Evolutionary conservation across 148 eudicot genomes (phyloP), one percentile per base, ranked within the genome.

Genomic region (Persicaria maculosa): DNA sequence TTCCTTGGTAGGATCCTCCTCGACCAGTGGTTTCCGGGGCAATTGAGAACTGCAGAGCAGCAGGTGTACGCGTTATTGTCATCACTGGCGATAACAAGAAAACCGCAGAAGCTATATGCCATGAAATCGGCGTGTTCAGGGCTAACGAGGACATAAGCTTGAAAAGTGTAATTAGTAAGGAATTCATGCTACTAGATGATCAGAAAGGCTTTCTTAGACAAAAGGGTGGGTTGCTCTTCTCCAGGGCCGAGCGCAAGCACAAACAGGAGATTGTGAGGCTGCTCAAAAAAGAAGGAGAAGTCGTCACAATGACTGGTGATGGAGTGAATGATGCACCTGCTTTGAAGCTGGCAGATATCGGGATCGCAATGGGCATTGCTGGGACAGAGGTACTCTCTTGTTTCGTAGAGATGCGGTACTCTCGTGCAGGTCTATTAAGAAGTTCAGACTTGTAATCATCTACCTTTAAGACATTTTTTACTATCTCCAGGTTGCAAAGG

Each of bases 321-420:
- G 98, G 98, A 14, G 98, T 93, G 50, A 93, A 93, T 80, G 98
- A 93, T 83, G 97, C 98, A 71, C 97, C 98, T 67, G 97, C 98
- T 17, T 73, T 93, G 12, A 93, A 93, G 80, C 91, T 91, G 44
- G 97, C 97, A 22, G 97, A 91, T 78, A 93, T 93, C 68, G 98
- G 98, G 12, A 93, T 93, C 72, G 93, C 98, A 72, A 93, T 93
- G 97, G 97, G 97, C 17, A 89, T 93, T 47, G 59, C 97, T 72
- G 98, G 98, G 47, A 91, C 98, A 50, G 98, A 93, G 96, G 98
- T 93, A 83, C 4, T 7, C 8, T 16, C 40, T 31, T 31, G 40
- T 31, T 31, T 31, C 40, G 25, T 57, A 4, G 1, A 12, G 16
- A 16, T 4, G n/a, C n/a, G 19, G n/a, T 11, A 14, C n/a, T 53